A percentile compares a stretch with the other conserved stretches of the same genome.
These are phyloP conservation scores for Anthracocystis walkeri DNA, from an alignment of 1,284 basidiomycete genomes.

Conservation along the genomic window DNA sequence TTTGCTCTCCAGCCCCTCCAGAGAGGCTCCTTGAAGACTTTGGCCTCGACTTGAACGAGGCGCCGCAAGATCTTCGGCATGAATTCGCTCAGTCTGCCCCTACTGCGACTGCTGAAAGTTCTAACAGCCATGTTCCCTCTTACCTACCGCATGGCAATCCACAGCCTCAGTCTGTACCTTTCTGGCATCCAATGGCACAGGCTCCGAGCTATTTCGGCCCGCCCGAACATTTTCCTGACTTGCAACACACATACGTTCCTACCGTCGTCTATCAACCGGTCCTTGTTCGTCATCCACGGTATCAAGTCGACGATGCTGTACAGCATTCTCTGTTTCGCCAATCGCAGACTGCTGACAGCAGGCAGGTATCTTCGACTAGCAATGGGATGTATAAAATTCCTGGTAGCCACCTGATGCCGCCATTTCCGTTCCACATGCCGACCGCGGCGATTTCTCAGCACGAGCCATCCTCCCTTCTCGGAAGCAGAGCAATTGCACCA, in stretches of 20 bases:
- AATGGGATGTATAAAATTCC: too few relatives aligned
- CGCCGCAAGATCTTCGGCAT: not conserved
- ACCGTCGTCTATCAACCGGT: not conserved
- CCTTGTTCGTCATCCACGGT: not conserved
- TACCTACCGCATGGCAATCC: too few relatives aligned
- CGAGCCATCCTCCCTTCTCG: too few relatives aligned
- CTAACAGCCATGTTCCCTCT: not conserved
- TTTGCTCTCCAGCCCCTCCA: not conserved
- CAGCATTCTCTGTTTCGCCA: too few relatives aligned
- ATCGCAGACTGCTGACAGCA: not conserved
- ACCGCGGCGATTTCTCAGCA: too few relatives aligned
- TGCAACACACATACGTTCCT: not conserved
- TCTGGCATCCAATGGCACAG: not conserved
- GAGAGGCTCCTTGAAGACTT: not conserved
- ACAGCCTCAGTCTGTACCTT: not conserved
- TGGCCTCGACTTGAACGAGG: slow-evolving; percentile 11
- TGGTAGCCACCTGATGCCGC: too few relatives aligned
- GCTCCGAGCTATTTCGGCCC: too few relatives aligned
- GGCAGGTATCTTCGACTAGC: not conserved
- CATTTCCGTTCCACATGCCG: too few relatives aligned
- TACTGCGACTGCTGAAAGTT: not conserved
- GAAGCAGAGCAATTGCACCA: too few relatives aligned
- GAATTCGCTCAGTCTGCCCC: not conserved
- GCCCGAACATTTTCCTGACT: not conserved
- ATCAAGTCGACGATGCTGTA: not conserved